Evolutionary conservation across 768 basidiomycete genomes (phyloP).

Genomic region (Antrodiella citrinella): DNA sequence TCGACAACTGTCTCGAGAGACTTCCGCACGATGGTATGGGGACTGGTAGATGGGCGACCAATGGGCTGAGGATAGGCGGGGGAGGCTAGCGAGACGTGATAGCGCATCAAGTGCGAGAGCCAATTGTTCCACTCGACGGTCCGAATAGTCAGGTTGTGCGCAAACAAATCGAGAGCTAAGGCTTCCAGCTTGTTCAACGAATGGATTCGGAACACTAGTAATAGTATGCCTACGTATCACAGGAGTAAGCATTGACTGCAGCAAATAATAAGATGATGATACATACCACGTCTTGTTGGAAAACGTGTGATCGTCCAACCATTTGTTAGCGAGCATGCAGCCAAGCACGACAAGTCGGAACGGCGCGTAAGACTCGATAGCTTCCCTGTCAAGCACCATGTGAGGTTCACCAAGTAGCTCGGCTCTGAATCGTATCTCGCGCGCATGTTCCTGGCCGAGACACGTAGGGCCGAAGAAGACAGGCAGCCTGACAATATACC

Average conservation of each 20-base stretch:
- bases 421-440: slow-evolving; percentile 56
- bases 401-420: slow-evolving; percentile 49
- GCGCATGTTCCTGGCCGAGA: slow-evolving; percentile 39
- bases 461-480: slow-evolving; percentile 51
- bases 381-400: slow-evolving; percentile 36
- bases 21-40: slow-evolving; percentile 59
- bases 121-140: slow-evolving; percentile 60
- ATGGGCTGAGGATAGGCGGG: slow-evolving; percentile 64
- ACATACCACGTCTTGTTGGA: slow-evolving; percentile 83
- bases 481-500: slow-evolving; percentile 77
- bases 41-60: slow-evolving; percentile 66
- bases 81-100: slow-evolving; percentile 57
- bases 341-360: slow-evolving; percentile 74
- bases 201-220: slow-evolving; percentile 62
- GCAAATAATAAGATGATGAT: neutral
- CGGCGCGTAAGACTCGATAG: slow-evolving; percentile 49
- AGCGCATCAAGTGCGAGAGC: slow-evolving; percentile 56
- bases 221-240: slow-evolving; percentile 58
- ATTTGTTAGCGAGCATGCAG: slow-evolving; percentile 83
- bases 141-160: slow-evolving; percentile 63
- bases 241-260: neutral
- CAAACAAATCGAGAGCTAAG: slow-evolving; percentile 61
- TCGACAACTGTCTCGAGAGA: slow-evolving; percentile 63
- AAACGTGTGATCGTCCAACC: slow-evolving; percentile 84
- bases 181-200: slow-evolving; percentile 66